Conservation (phyloP, 2,329 filamentous ascomycete species). For the Cordyceps javanica region DNA sequence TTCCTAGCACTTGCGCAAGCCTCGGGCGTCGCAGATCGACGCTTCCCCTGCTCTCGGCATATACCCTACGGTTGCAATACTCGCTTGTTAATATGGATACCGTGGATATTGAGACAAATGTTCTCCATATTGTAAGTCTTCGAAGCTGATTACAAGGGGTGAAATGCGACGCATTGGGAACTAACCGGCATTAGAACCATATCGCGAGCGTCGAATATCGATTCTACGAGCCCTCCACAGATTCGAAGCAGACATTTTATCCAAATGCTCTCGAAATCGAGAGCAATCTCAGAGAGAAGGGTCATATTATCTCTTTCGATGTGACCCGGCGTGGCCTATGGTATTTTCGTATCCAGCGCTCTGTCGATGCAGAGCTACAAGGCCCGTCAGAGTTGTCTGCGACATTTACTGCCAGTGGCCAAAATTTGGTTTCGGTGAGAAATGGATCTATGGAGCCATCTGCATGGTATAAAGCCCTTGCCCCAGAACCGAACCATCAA, state of each 20-base stretch:
- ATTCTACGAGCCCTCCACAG: conserved; percentile 45
- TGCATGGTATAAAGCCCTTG: conserved; percentile 2
- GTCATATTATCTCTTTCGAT: conserved; percentile 49
- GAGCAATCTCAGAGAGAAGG: conserved; percentile 42
- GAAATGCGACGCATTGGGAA: not conserved
- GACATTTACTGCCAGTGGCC: conserved; percentile 1
- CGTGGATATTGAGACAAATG: conserved; percentile 58
- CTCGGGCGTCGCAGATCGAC: not conserved
- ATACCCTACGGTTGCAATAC: not conserved
- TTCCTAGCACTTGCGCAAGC: not conserved
- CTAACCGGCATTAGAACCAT: conserved; percentile 41
- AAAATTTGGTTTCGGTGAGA: not conserved
- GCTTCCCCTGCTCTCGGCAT: not conserved
- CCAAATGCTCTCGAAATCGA: conserved; percentile 47
- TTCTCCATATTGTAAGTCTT: conserved; percentile 48
- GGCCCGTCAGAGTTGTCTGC: conserved; percentile 5
- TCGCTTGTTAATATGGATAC: conserved; percentile 48
- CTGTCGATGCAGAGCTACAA: conserved; percentile 29
- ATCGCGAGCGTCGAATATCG: conserved; percentile 49
- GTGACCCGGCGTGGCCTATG: conserved; percentile 44
- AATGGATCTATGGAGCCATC: conserved; percentile 5
- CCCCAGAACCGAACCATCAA: not conserved
- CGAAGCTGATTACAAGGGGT: conserved; percentile 14
- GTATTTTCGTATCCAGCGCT: conserved; percentile 45
- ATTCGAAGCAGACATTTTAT: conserved; percentile 38